Percentiles rank a stretch among this genome's conserved stretches.
Conservation (phyloP, 768 basidiomycete genomes). For the Suillus lakei region DNA sequence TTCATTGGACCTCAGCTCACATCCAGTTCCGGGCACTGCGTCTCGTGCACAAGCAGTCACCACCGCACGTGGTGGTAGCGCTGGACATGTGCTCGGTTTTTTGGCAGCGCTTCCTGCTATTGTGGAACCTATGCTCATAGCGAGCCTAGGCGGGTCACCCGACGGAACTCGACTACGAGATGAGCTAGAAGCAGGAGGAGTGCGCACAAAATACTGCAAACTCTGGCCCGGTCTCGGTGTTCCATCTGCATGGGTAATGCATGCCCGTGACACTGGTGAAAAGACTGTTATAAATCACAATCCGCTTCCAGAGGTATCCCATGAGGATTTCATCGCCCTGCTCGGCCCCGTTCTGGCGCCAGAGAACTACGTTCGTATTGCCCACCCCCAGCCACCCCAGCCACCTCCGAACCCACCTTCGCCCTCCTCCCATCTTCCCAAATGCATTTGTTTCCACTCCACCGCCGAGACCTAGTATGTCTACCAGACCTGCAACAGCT, state of each 20-base stretch:
- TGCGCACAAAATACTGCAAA: conserved; percentile 76
- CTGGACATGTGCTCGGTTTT: conserved; percentile 69
- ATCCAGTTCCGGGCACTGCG: conserved; percentile 61
- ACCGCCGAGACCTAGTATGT: conserved; percentile 39
- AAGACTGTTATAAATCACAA: conserved; percentile 86
- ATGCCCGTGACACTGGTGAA: conserved; percentile 67
- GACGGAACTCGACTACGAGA: conserved; percentile 67
- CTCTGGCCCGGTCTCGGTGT: conserved; percentile 73
- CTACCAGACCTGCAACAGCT: conserved; percentile 37
- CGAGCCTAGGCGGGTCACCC: conserved; percentile 72
- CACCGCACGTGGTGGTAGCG: conserved; percentile 72
- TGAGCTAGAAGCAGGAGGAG: conserved; percentile 68
- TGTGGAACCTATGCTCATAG: conserved; percentile 64
- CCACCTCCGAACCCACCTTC: conserved; percentile 25
- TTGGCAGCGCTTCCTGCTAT: conserved; percentile 43
- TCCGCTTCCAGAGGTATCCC: conserved; percentile 83
- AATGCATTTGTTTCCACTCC: conserved; percentile 23
- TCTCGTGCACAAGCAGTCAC: conserved; percentile 75
- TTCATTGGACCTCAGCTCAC: conserved; percentile 62
- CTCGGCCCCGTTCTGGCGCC: conserved; percentile 83
- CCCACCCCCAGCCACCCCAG: conserved; percentile 19
- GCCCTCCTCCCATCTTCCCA: conserved; percentile 37
- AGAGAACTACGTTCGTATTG: conserved; percentile 64
- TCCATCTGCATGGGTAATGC: conserved; percentile 82
- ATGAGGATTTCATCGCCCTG: conserved; percentile 83